phyloP scores from a whole-genome alignment of 225 moss, liverwort and hornwort genomes.

The Sphagnum tenellum region DNA sequence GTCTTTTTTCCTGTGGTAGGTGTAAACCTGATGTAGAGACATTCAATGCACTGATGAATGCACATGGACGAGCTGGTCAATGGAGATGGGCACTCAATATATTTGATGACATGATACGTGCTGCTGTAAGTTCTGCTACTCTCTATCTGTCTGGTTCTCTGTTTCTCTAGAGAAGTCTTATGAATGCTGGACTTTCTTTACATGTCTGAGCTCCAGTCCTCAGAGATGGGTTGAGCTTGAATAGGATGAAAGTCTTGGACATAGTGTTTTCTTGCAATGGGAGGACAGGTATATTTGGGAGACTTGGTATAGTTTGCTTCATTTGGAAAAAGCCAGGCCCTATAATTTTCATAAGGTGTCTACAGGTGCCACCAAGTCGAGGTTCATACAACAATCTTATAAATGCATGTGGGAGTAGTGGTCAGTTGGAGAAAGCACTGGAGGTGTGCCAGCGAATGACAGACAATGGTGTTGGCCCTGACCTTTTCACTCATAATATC shows the following conservation, averaged over 20 bases:
- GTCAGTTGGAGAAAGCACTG: constrained; percentile 75
- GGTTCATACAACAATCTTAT: constrained; percentile 91
- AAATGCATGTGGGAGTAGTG: constrained; percentile 78
- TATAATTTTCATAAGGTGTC: no score
- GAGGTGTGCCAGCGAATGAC: constrained; percentile 79
- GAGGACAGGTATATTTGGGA: no score
- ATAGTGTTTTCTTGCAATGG: no score
- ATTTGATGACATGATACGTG: constrained; percentile 81
- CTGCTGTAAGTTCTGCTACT: constrained; percentile 37
- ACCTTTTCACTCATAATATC: constrained; percentile 80
- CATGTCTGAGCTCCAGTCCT: no score
- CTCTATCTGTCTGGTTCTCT: background rate
- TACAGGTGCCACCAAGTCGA: constrained; percentile 80
- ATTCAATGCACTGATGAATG: constrained; percentile 92
- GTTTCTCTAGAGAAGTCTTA: no score
- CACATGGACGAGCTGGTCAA: constrained; percentile 87
- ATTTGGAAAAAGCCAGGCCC: no score
- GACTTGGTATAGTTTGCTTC: no score
- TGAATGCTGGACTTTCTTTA: no score
- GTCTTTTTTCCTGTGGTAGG: constrained; percentile 19
- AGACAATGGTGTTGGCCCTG: constrained; percentile 62
- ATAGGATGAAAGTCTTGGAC: no score
- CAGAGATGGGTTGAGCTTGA: no score
- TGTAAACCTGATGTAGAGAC: constrained; percentile 96
- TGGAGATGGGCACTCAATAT: constrained; percentile 72